These are phyloP conservation scores for Pontederia paniculata DNA, from an alignment of 176 grass and related monocot genomes.

Conservation along the genomic window DNA sequence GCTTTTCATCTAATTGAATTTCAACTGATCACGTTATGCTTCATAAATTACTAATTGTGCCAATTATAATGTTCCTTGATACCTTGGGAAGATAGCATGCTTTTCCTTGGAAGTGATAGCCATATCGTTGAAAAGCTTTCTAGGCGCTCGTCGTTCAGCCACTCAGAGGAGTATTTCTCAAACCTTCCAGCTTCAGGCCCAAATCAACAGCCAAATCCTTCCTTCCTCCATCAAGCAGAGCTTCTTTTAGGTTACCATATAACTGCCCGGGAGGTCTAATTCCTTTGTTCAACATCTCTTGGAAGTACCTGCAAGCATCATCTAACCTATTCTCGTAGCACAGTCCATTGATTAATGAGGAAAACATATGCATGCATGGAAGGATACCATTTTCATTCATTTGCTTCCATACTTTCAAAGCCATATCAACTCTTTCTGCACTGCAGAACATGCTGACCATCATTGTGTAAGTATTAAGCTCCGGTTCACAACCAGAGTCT, in stretches of 20 bases:
- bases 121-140: too few species aligned
- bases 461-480: slow-evolving; percentile 61
- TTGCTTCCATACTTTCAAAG: slow-evolving; percentile 59
- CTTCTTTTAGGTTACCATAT: slow-evolving; percentile 53
- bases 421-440: slow-evolving; percentile 58
- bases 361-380: slow-evolving; percentile 72
- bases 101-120: too few species aligned
- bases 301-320: slow-evolving; percentile 64
- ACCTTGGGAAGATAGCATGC: too few species aligned
- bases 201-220: slow-evolving; percentile 47
- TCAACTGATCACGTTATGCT: too few species aligned
- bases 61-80: too few species aligned
- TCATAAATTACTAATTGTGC: too few species aligned
- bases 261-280: slow-evolving; percentile 55
- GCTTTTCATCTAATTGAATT: too few species aligned
- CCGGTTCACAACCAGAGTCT: slow-evolving; percentile 32
- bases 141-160: slow-evolving; percentile 15
- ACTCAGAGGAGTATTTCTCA: slow-evolving; percentile 32
- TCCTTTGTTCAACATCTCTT: slow-evolving; percentile 62
- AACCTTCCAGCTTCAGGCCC: slow-evolving; percentile 32
- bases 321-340: slow-evolving; percentile 56
- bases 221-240: slow-evolving; percentile 44
- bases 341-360: slow-evolving; percentile 47
- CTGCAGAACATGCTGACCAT: slow-evolving; percentile 59
- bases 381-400: slow-evolving; percentile 50